Evolutionary conservation across 352 stramenopile species (phyloP), one percentile per base, ranked within the genome.

Genomic region (Phytophthora pistaciae): DNA sequence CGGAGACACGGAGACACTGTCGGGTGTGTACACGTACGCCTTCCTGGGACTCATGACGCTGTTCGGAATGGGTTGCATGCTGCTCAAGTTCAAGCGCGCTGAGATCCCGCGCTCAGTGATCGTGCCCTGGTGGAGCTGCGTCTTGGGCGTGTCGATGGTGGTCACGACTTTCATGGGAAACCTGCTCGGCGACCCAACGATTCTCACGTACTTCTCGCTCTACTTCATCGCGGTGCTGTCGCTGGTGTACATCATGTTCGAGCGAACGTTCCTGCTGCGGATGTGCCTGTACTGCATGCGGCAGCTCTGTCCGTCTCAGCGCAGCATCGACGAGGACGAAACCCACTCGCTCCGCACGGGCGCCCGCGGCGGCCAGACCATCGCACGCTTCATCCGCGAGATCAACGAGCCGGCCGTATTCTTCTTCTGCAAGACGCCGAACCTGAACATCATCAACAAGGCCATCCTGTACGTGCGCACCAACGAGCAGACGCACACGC

Each of bases 21-120:
- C 89, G 56, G 94, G 95, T 25, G 96, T 99, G 25, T 99, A 99
- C 84, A 98, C 91, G 53, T 98, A 98, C 77, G 91, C 95, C n/a
- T 99, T 99, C 81, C 75, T 99, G 23, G 91, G 90, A 0, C 91
- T 99, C 46, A 98, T 99, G 94, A 97, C 83, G 54, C 90, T 98
- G 56, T 99, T 98, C 60, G 93, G 92, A 54, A 87, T 84, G 48
- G 95, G 95, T 57, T 98, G 93, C 75, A 98, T 98, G 84, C 68
- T 98, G 33, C 92, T 99, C 62, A 98, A 98, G 83, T 97, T 97
- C 67, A 99, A 99, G 82, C 87, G 96, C 18, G 91, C 93, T 0
- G 87, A 93, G 16, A 78, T 99, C 29, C 92, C 91, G 42, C 87
- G 96, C 56, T 82, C 91, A 13, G 86, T 97, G 33, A 93, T 92